Evolutionary conservation across 306 rosid genomes (phyloP).

Genomic region (Trichosanthes truncata): DNA sequence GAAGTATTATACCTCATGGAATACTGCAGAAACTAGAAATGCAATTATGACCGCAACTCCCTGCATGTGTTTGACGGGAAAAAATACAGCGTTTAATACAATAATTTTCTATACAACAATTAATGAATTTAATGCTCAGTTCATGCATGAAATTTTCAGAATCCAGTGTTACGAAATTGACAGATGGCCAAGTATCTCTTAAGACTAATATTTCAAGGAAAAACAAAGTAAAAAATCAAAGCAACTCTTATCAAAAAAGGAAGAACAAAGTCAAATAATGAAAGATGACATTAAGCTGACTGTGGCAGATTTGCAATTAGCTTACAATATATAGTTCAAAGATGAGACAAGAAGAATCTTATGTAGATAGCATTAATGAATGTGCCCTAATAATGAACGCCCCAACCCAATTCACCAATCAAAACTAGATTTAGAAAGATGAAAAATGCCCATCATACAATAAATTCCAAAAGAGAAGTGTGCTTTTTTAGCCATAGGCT

Average conservation of each 20-base stretch:
- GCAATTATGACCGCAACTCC: slow-evolving; percentile 55
- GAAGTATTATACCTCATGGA: slow-evolving; percentile 68
- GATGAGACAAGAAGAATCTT: not conserved
- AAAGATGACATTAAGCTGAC: not conserved
- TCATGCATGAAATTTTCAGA: not conserved
- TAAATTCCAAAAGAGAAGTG: not conserved
- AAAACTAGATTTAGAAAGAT: not conserved
- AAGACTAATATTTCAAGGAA: not conserved
- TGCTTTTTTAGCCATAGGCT: not conserved
- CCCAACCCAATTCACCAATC: not conserved
- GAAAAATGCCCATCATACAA: not conserved
- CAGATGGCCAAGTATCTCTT: not conserved
- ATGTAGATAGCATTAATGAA: not conserved
- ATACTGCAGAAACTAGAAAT: slow-evolving; percentile 80
- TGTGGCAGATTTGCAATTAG: not conserved
- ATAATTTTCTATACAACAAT: not conserved
- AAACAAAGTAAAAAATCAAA: not conserved
- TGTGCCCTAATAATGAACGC: not conserved
- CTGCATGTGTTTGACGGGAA: slow-evolving; percentile 30
- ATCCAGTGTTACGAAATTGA: not conserved
- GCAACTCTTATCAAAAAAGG: not conserved
- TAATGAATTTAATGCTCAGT: not conserved
- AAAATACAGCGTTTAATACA: slow-evolving; percentile 2
- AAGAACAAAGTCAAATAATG: not conserved
- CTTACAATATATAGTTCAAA: not conserved